Evolutionary conservation across 2,329 filamentous ascomycete species (phyloP).

Genomic region (Alternaria sp.): DNA sequence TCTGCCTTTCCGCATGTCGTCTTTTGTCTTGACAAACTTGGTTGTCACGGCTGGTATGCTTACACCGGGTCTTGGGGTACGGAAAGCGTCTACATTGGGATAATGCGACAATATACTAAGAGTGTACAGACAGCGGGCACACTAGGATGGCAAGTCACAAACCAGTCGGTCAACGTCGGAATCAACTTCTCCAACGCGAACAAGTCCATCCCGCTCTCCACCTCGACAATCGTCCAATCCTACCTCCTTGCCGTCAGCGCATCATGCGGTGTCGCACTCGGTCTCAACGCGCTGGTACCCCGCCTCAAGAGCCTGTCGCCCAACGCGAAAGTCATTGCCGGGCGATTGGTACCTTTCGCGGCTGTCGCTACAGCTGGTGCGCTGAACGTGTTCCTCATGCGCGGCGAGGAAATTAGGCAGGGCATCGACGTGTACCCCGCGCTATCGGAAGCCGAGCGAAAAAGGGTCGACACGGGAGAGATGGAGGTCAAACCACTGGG

Average conservation of each 20-base stretch:
- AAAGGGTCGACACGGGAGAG: slow-evolving; percentile 68
- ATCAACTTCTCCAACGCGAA: slow-evolving; percentile 98
- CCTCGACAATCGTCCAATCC: slow-evolving; percentile 80
- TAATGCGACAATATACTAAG: slow-evolving; percentile 23
- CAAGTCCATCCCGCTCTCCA: slow-evolving; percentile 89
- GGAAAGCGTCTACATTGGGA: slow-evolving; percentile 23
- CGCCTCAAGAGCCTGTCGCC: slow-evolving; percentile 78
- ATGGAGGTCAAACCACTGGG: slow-evolving; percentile 70
- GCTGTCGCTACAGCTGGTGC: slow-evolving; percentile 90
- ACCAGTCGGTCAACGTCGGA: slow-evolving; percentile 97
- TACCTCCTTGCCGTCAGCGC: slow-evolving; percentile 92
- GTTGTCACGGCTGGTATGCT: slow-evolving; percentile 97
- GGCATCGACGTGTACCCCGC: slow-evolving; percentile 94
- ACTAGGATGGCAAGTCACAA: slow-evolving; percentile 91
- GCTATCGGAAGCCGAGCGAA: slow-evolving; percentile 72
- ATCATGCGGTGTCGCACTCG: slow-evolving; percentile 90
- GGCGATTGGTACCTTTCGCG: slow-evolving; percentile 92
- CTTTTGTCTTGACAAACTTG: slow-evolving; percentile 90
- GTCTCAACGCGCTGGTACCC: slow-evolving; percentile 88
- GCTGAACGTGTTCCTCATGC: slow-evolving; percentile 97
- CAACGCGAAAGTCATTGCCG: slow-evolving; percentile 75
- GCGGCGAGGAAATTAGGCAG: slow-evolving; percentile 88
- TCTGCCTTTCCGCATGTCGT: slow-evolving; percentile 96
- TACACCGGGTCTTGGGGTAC: slow-evolving; percentile 79
- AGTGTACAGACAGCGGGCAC: slow-evolving; percentile 76